Conservation (phyloP, 2,329 filamentous ascomycete species). For the Talaromyces sp. region DNA sequence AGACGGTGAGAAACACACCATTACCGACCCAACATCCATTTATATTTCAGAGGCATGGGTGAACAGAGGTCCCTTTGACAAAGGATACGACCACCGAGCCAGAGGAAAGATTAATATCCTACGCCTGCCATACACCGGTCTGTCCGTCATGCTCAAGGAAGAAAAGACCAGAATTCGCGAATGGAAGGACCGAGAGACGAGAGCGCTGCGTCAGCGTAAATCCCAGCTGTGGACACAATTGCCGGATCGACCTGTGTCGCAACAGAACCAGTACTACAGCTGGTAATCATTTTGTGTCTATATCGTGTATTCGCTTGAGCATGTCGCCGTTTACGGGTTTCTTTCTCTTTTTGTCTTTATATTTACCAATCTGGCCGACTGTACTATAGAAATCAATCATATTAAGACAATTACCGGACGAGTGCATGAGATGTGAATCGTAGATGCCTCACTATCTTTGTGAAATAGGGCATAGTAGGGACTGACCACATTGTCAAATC, state of each 20-base stretch:
- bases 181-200: slow-evolving; percentile 73
- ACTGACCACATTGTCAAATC: background rate
- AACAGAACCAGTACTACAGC: slow-evolving; percentile 84
- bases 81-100: slow-evolving; percentile 68
- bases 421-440: no score
- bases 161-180: slow-evolving; percentile 84
- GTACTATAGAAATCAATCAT: slow-evolving; percentile 19
- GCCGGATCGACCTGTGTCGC: slow-evolving; percentile 78
- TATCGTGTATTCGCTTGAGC: background rate
- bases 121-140: slow-evolving; percentile 69
- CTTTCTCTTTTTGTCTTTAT: background rate
- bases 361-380: slow-evolving; percentile 6
- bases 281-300: slow-evolving; percentile 60
- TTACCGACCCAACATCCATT: slow-evolving; percentile 74
- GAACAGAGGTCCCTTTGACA: slow-evolving; percentile 66
- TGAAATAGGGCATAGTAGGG: background rate
- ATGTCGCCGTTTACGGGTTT: slow-evolving; percentile 5
- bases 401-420: background rate
- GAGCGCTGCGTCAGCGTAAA: slow-evolving; percentile 70
- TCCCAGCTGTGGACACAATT: slow-evolving; percentile 83
- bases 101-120: slow-evolving; percentile 69
- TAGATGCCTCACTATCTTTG: background rate
- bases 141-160: slow-evolving; percentile 85
- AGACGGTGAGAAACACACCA: slow-evolving; percentile 68
- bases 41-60: slow-evolving; percentile 96